A percentile compares a stretch with the other conserved stretches of the same genome.
These are phyloP conservation scores for Kwoniella sp. DNA, from an alignment of 768 basidiomycete species.

Conservation along the genomic window DNA sequence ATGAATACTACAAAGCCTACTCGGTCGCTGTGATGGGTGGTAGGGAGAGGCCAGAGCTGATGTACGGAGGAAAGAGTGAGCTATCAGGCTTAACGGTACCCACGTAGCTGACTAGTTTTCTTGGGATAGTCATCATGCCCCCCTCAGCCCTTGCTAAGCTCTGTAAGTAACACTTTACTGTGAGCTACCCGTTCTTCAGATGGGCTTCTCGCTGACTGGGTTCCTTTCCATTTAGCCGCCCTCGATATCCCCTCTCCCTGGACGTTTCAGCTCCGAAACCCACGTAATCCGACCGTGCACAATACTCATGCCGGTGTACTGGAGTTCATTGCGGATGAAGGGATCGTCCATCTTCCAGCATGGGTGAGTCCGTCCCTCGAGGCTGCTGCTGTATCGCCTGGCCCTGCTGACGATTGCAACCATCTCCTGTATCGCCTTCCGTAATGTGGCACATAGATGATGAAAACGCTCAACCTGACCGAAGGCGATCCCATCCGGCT, in stretches of 20 bases:
- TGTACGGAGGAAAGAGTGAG: constrained; percentile 95
- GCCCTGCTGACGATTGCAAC: not conserved
- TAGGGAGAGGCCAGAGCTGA: constrained; percentile 81
- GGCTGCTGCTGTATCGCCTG: not conserved
- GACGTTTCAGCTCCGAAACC: constrained; percentile 96
- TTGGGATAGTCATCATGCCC: constrained; percentile 85
- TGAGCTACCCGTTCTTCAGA: not conserved
- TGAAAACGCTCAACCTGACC: constrained; percentile 88
- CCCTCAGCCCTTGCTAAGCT: constrained; percentile 88
- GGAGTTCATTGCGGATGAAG: constrained; percentile 98
- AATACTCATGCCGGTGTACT: constrained; percentile 92
- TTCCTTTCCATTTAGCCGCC: constrained; percentile 59
- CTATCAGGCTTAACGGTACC: not conserved
- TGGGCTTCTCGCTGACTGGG: not conserved
- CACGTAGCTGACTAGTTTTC: constrained; percentile 7
- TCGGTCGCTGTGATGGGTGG: constrained; percentile 92
- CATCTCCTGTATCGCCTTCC: not conserved
- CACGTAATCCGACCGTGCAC: constrained; percentile 74
- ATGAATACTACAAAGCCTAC: constrained; percentile 92
- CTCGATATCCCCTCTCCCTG: constrained; percentile 89
- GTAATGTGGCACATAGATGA: constrained; percentile 66
- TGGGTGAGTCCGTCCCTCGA: constrained; percentile 63
- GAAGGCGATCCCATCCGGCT: constrained; percentile 96
- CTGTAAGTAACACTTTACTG: constrained; percentile 56
- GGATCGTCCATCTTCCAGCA: constrained; percentile 88